These are phyloP conservation scores for Mucor saturninus DNA, from an alignment of 371 early-diverging fungal genomes.

Conservation along the genomic window DNA sequence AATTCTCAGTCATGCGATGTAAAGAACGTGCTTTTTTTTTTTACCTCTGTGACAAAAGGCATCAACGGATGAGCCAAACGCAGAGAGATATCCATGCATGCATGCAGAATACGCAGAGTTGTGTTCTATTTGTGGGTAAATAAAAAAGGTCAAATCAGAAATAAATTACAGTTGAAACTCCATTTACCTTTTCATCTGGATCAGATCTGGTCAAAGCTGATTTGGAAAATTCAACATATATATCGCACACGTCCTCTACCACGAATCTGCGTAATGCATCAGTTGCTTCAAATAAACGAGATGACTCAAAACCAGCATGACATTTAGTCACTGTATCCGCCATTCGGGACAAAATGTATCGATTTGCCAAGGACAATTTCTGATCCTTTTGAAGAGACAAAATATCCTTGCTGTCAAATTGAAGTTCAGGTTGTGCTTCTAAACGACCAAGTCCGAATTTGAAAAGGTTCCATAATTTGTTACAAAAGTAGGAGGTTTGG, in stretches of 20 bases:
- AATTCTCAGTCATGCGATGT: background rate
- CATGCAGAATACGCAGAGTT: slow-evolving; percentile 63
- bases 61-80: slow-evolving; percentile 96
- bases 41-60: slow-evolving; percentile 99
- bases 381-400: slow-evolving; percentile 8
- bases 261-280: slow-evolving; percentile 88
- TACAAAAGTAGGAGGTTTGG: slow-evolving; percentile 94
- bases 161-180: slow-evolving; percentile 6
- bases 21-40: slow-evolving; percentile 24
- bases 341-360: slow-evolving; percentile 87
- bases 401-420: slow-evolving; percentile 1
- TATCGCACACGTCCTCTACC: slow-evolving; percentile 94
- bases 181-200: slow-evolving; percentile 39
- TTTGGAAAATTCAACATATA: slow-evolving; percentile 90
- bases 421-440: slow-evolving; percentile 35
- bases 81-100: slow-evolving; percentile 83
- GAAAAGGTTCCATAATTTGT: slow-evolving; percentile 98
- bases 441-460: slow-evolving; percentile 71
- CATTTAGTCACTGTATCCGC: slow-evolving; percentile 70
- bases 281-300: slow-evolving; percentile 87
- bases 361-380: slow-evolving; percentile 73
- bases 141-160: background rate
- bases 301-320: slow-evolving; percentile 69
- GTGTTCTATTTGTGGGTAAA: slow-evolving; percentile 28
- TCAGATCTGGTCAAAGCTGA: slow-evolving; percentile 55